phyloP scores from a whole-genome alignment of 1,139 yeast genomes.

The Blastobotrys serpentis region DNA sequence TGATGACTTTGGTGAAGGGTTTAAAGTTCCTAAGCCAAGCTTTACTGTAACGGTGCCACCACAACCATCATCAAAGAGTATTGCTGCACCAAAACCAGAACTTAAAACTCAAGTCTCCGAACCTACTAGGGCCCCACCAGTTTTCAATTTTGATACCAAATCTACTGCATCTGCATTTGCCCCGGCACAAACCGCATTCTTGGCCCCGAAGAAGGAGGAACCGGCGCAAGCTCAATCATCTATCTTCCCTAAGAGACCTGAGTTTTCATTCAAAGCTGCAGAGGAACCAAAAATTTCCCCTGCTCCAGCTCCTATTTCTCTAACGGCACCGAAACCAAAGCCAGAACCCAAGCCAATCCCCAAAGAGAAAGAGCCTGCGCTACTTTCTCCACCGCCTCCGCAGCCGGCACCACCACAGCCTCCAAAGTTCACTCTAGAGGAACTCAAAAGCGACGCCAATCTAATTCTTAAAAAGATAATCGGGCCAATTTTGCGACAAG shows the following conservation, averaged over 20 bases:
- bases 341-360: too few species aligned
- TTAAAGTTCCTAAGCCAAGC: constrained; percentile 4
- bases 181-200: not conserved
- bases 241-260: not conserved
- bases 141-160: not conserved
- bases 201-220: not conserved
- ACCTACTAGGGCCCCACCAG: not conserved
- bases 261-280: not conserved
- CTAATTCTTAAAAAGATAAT: constrained; percentile 30
- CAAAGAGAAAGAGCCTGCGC: not conserved
- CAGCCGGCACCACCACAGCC: constrained; percentile 18
- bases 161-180: not conserved
- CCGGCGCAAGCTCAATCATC: not conserved
- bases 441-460: constrained; percentile 22
- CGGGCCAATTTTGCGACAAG: constrained; percentile 30
- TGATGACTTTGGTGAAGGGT: constrained; percentile 11
- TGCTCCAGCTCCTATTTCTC: not conserved
- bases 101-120: not conserved
- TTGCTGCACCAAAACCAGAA: constrained; percentile 10
- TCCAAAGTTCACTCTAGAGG: constrained; percentile 20
- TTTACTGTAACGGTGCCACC: not conserved
- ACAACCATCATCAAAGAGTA: too few species aligned
- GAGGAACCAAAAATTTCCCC: not conserved
- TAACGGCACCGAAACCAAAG: constrained; percentile 1
- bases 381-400: constrained; percentile 10